Percentiles rank a stretch among this genome's conserved stretches.
Evolutionary conservation across 176 grass and related monocot genomes (phyloP).

Genomic region (Phoenix dactylifera): DNA sequence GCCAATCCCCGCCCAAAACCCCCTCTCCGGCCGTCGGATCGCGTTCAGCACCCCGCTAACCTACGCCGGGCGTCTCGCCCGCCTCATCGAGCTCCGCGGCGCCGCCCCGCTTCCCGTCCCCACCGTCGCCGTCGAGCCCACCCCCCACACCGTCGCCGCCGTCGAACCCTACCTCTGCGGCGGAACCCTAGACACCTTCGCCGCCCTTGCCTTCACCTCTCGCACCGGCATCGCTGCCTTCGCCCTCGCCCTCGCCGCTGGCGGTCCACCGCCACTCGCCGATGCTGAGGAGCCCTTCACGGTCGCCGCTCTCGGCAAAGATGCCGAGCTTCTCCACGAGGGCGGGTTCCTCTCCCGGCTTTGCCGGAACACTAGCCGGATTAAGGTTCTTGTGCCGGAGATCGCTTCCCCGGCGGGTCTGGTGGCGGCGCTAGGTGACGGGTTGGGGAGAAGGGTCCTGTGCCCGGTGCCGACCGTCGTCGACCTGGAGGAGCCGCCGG

Average conservation of each 20-base stretch:
- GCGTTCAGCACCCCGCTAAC: constrained; percentile 60
- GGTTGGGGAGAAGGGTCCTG: constrained; percentile 42
- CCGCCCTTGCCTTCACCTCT: constrained; percentile 73
- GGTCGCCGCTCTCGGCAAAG: constrained; percentile 51
- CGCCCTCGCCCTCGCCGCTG: constrained; percentile 33
- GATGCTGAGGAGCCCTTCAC: constrained; percentile 32
- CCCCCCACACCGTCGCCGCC: constrained; percentile 33
- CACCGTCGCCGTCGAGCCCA: constrained; percentile 47
- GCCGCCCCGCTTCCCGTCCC: constrained; percentile 52
- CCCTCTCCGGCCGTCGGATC: constrained; percentile 48
- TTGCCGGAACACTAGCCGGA: constrained; percentile 22
- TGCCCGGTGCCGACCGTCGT: constrained; percentile 61
- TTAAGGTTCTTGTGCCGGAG: constrained; percentile 41
- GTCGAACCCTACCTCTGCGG: constrained; percentile 36
- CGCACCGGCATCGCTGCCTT: constrained; percentile 69
- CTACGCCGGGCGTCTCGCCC: constrained; percentile 42
- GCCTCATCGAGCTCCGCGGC: constrained; percentile 38
- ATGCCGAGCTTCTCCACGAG: constrained; percentile 49
- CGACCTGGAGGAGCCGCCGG: constrained; percentile 50
- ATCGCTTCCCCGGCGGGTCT: constrained; percentile 45
- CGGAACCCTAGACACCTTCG: constrained; percentile 47
- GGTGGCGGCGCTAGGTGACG: constrained; percentile 43
- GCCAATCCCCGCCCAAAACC: not conserved
- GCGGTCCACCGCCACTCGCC: constrained; percentile 15
- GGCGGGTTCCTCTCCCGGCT: constrained; percentile 38